Percentiles rank a stretch among this genome's conserved stretches.
Conservation (phyloP, 768 basidiomycete species). For the Chiua virens region DNA sequence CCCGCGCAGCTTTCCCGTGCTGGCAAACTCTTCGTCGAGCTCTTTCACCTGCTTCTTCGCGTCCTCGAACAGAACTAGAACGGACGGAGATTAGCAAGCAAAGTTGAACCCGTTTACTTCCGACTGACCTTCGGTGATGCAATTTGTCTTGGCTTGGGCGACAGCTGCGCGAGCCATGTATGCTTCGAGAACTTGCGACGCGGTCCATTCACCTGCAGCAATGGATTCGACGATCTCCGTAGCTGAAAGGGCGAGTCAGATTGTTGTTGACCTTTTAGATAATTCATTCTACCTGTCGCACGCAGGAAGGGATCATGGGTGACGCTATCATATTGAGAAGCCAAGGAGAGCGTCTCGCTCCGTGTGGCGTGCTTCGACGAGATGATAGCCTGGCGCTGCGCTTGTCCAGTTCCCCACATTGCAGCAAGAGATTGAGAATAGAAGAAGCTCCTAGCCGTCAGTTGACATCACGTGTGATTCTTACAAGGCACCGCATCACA, state of each 20-base stretch:
- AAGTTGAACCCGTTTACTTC: neutral
- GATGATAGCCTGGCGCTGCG: conserved; percentile 30
- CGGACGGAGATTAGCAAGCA: neutral
- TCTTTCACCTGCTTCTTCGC: conserved; percentile 59
- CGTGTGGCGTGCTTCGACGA: conserved; percentile 40
- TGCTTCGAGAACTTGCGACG: conserved; percentile 42
- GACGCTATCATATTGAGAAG: conserved; percentile 22
- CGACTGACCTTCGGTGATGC: conserved; percentile 71
- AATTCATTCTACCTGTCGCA: conserved; percentile 47
- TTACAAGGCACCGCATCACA: too few relatives aligned
- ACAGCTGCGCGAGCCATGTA: conserved; percentile 47
- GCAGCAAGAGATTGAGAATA: neutral
- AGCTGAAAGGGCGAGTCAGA: conserved; percentile 26
- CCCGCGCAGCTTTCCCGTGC: conserved; percentile 56
- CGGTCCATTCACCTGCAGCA: conserved; percentile 43
- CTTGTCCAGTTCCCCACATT: conserved; percentile 17
- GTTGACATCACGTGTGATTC: too few relatives aligned
- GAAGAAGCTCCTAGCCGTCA: too few relatives aligned
- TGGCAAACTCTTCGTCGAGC: conserved; percentile 67
- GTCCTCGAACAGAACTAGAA: conserved; percentile 67
- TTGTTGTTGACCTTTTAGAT: neutral
- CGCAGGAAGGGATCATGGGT: conserved; percentile 38
- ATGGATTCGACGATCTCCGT: conserved; percentile 46
- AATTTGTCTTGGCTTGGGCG: conserved; percentile 70
- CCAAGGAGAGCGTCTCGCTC: conserved; percentile 32